Evolutionary conservation across 805 yeast species (phyloP).

Genomic region (Lipomyces spencermartinsiae): DNA sequence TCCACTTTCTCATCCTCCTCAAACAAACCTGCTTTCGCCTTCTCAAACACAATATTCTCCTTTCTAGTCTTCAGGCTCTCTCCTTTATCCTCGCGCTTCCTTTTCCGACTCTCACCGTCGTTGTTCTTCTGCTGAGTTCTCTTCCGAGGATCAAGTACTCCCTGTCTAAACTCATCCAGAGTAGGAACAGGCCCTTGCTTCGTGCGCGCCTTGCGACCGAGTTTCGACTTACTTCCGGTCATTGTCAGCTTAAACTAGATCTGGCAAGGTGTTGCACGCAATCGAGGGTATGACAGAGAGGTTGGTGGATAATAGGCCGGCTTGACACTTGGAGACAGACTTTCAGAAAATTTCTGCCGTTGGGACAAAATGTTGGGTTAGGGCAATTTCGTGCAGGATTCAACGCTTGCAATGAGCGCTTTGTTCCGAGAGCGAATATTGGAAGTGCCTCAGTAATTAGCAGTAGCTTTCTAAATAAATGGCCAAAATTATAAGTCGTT

Average conservation of each 20-base stretch:
- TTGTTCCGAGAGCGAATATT: too few relatives aligned
- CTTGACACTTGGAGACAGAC: background rate
- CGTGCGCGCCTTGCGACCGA: conserved; percentile 94
- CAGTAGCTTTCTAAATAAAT: too few relatives aligned
- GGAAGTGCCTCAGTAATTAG: too few relatives aligned
- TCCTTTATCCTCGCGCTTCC: conserved; percentile 42
- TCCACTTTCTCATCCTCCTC: background rate
- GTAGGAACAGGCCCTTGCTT: conserved; percentile 94
- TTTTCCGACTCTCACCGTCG: conserved; percentile 21
- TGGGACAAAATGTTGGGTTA: background rate
- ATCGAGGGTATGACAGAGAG: background rate
- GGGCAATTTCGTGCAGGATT: background rate
- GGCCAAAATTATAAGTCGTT: too few relatives aligned
- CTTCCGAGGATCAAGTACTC: conserved; percentile 51
- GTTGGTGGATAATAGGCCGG: too few relatives aligned
- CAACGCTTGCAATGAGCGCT: too few relatives aligned
- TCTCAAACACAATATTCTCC: conserved; percentile 27
- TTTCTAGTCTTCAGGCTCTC: conserved; percentile 43
- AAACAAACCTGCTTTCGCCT: conserved; percentile 38
- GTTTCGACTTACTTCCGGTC: conserved; percentile 42
- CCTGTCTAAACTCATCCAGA: conserved; percentile 75
- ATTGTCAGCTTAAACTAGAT: background rate
- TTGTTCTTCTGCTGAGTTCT: conserved; percentile 46
- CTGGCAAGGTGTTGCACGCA: background rate
- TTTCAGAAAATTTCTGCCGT: background rate